Base-by-base conservation (phyloP, 129 eudicot species). In the Helianthus tuberosus region DNA sequence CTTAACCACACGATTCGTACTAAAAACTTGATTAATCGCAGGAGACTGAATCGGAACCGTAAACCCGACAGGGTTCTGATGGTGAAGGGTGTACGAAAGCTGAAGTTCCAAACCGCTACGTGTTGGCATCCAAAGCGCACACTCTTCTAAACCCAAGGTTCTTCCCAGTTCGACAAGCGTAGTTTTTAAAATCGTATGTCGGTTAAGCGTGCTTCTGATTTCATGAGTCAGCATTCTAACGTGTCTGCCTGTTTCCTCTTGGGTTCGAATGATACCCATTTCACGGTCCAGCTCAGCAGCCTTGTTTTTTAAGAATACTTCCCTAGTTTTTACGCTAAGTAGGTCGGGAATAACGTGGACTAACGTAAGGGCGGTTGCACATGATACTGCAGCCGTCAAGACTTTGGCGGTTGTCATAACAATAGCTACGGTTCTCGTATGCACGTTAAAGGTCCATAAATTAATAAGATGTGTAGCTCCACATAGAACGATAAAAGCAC, bases 81-180 rank as follows among this genome's bases (percentile, higher is more conserved):
- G 99, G 12, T 82, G 89, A 16, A 95, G 91, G 12, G 99, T 91
- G 66, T 91, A 91, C 0, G 97, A 84, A 71, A 95, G 97, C 20
- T 91, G 97, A 57, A 95, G 94, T 75, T 91, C 97, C 49, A 95
- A 61, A 47, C 99, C 99, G 14, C 88, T 83, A 13, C 95, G 88
- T 35, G 99, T 88, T 12, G 99, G 99, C 97, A 91, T 95, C 99
- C 99, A 95, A 36, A 95, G 81, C 2, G 99, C 99, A 82, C 99
- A 95, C 81, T 95, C 99, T 82, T 95, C 99, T 74, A 91, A 75
- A n/a, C 85, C 93, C 77, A 95, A 81, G 15, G 97, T 95, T 73
- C 97, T 88, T 52, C 99, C 99, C 50, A 95, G 74, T 90, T 95
- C 99, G 69, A 95, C 94, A 44, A 90, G 92, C 8, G 97, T 91